These are phyloP conservation scores for Calophaca sinica DNA, from an alignment of 306 rosid species.

Conservation along the genomic window DNA sequence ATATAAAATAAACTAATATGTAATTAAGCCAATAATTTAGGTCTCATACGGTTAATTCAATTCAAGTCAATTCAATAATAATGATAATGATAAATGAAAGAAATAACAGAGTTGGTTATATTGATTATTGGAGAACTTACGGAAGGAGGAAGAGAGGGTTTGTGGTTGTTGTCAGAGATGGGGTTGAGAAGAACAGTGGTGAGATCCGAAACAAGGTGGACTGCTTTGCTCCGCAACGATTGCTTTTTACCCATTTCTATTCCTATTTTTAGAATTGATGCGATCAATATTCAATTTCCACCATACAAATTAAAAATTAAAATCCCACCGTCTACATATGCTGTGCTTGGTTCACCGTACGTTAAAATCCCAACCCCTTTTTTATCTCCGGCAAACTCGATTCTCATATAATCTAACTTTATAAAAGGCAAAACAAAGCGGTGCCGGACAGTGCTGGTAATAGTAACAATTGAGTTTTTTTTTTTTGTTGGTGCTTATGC, in stretches of 20 bases:
- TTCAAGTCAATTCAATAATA: conserved; percentile 15
- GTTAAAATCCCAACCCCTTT: not conserved
- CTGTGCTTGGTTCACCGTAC: conserved; percentile 10
- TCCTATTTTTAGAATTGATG: conserved; percentile 14
- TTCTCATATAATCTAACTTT: not conserved
- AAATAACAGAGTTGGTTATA: no score
- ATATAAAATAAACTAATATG: not conserved
- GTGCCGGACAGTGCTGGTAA: not conserved
- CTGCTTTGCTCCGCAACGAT: conserved; percentile 82
- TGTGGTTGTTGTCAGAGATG: conserved; percentile 62
- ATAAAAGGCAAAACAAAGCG: not conserved
- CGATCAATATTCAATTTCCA: conserved; percentile 40
- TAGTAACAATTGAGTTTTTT: not conserved
- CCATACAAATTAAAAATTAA: conserved; percentile 18
- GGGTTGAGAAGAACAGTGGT: conserved; percentile 91
- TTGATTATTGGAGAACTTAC: conserved; percentile 51
- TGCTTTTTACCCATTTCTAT: conserved; percentile 72
- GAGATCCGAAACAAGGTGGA: conserved; percentile 83
- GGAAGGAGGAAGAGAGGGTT: conserved; percentile 51
- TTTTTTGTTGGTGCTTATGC: not conserved
- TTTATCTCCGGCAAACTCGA: not conserved
- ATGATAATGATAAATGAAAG: not conserved
- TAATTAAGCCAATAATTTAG: not conserved
- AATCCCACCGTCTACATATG: not conserved
- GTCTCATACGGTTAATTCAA: not conserved